Evolutionary conservation across 805 yeast genomes (phyloP), one percentile per base, ranked within the genome.

Genomic region (Ogataea thermomethanolica): DNA sequence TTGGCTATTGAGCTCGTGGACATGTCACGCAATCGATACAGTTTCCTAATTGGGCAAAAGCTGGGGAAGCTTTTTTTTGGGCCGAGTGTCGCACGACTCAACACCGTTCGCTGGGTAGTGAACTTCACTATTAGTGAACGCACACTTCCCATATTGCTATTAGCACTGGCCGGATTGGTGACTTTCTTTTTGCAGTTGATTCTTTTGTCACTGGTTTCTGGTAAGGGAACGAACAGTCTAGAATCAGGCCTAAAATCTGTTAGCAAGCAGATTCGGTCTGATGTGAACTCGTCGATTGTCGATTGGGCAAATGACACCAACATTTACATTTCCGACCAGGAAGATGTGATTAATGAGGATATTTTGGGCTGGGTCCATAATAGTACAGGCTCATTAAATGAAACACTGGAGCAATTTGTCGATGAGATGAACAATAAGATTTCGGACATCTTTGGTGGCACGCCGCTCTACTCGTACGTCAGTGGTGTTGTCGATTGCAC

Each of bases 401-500:
- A 61, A 7, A 84, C 95, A 0, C 67, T 87, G 1, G 61, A 70
- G 14, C 62, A 59, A 1, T 81, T 89, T 58, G 69, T 82, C 36
- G 62, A 56, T 3, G 69, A 65, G n/a, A 73, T 90, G 66, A 81
- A 84, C 55, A 52, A 55, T 3, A 78, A 79, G 0, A 59, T 93
- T 5, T 68, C 69, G 22, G 67, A 70, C 7, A 69, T 79, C 0
- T 89, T 93, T 62, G 78, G 80, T 5, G 71, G 71, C 3, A 87
- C 97, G 0, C 74, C 84, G 0, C 63, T 91, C 8, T 75, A 79
- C 33, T 57, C 58, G 1, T 84, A 95, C 0, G 69, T 88, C 33
- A 70, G 72, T 22, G 71, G 81, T 0, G 78, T 88, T 0, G 84
- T 90, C 4, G 78, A 81, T 24, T 91, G 99, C 64, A 76, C 86